phyloP scores from a whole-genome alignment of 1,284 basidiomycete species.

The Ceratobasidium sp. region DNA sequence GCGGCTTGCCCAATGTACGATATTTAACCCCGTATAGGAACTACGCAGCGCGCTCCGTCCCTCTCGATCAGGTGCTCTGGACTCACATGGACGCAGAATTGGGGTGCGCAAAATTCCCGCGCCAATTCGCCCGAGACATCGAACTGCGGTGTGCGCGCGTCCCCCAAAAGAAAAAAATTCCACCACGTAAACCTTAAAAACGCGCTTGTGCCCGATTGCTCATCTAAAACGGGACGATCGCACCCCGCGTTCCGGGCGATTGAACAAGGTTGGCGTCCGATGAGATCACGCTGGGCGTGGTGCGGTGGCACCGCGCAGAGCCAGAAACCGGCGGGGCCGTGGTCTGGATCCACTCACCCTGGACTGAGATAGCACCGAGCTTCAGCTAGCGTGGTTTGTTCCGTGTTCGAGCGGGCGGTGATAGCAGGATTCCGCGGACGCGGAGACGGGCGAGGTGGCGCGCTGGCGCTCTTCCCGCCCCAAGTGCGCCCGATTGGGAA shows the following conservation, averaged over 20 bases:
- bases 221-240: conserved; percentile 9
- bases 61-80: no score
- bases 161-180: conserved; percentile 19
- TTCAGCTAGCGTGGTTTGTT: conserved; percentile 23
- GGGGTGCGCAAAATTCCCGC: conserved; percentile 33
- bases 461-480: background rate
- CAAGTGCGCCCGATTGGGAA: background rate
- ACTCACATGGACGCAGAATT: conserved; percentile 16
- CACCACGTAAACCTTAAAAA: conserved; percentile 14
- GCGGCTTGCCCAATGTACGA: background rate
- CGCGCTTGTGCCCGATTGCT: conserved; percentile 22
- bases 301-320: conserved; percentile 21
- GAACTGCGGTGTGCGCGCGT: conserved; percentile 21
- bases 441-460: conserved; percentile 17
- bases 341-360: conserved; percentile 17
- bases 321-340: conserved; percentile 16
- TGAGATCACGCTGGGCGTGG: conserved; percentile 22
- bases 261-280: conserved; percentile 26
- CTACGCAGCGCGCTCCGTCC: no score
- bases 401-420: conserved; percentile 21
- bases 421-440: conserved; percentile 26
- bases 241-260: conserved; percentile 30
- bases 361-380: conserved; percentile 29
- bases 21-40: background rate
- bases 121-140: background rate